A percentile compares a stretch with the other conserved stretches of the same genome.
phyloP scores from a whole-genome alignment of 495 filamentous ascomycete genomes.

The Emericellopsis terricola region DNA sequence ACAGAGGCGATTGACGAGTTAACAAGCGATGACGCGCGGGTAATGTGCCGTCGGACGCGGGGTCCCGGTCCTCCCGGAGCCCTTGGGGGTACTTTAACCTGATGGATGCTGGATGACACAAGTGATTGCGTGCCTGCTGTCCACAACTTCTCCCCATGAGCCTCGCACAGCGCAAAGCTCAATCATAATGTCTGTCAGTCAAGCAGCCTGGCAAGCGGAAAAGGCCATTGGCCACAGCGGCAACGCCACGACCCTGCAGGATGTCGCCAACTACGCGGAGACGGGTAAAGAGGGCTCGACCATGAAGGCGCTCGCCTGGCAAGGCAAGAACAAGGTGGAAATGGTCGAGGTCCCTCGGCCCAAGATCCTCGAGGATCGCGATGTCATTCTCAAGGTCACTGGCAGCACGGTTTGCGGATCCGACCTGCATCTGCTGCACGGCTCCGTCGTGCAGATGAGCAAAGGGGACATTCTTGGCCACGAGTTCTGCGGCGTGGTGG shows the following conservation, averaged over 20 bases:
- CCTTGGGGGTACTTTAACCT: too few relatives aligned
- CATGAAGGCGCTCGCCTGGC: constrained; percentile 61
- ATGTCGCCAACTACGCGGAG: constrained; percentile 28
- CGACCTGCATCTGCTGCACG: constrained; percentile 71
- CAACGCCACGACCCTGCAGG: constrained; percentile 36
- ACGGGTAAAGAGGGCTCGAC: constrained; percentile 30
- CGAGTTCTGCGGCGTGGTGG: constrained; percentile 23
- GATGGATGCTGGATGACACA: too few relatives aligned
- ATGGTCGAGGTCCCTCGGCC: constrained; percentile 52
- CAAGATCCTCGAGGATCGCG: constrained; percentile 47
- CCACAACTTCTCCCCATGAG: too few relatives aligned
- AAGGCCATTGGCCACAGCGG: constrained; percentile 45
- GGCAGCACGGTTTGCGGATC: constrained; percentile 75
- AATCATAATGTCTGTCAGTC: constrained; percentile 40
- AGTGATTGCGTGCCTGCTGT: too few relatives aligned
- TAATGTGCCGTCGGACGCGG: too few relatives aligned
- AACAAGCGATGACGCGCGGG: too few relatives aligned
- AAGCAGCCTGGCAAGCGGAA: constrained; percentile 46
- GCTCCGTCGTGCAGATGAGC: constrained; percentile 48
- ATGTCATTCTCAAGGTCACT: constrained; percentile 75
- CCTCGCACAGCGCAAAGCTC: too few relatives aligned
- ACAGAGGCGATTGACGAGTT: too few relatives aligned
- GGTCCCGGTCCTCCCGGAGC: too few relatives aligned
- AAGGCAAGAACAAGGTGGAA: constrained; percentile 48
- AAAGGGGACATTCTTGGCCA: constrained; percentile 55